Conservation (phyloP, 2,329 filamentous ascomycete genomes). For the Scedosporium minutisporum region DNA sequence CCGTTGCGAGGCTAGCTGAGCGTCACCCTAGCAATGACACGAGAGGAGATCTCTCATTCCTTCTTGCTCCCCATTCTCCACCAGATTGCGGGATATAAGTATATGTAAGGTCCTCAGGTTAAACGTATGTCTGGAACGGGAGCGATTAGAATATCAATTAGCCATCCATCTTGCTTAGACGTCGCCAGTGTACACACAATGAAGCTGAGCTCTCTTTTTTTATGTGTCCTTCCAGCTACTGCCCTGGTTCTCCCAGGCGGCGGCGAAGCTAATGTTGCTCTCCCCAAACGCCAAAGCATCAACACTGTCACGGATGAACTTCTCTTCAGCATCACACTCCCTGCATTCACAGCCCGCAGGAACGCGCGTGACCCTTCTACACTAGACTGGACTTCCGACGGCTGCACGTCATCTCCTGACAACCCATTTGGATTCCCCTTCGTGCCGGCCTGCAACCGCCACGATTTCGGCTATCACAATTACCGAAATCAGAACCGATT, state of each 20-base stretch:
- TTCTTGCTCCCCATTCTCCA: not conserved
- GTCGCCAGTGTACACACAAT: not conserved
- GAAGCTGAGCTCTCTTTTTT: not conserved
- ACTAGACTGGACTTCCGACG: constrained; percentile 32
- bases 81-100: not conserved
- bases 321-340: constrained; percentile 33
- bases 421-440: constrained; percentile 36
- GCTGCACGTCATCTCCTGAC: constrained; percentile 31
- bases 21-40: too few relatives aligned
- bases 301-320: constrained; percentile 31
- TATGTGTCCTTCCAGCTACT: not conserved
- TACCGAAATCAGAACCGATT: constrained; percentile 40
- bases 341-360: constrained; percentile 30
- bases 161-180: too few relatives aligned
- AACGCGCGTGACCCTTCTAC: constrained; percentile 26
- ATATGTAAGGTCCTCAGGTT: too few relatives aligned
- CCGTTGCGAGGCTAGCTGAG: not conserved
- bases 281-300: not conserved
- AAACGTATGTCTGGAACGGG: too few relatives aligned
- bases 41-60: too few relatives aligned
- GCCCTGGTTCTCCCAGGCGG: not conserved
- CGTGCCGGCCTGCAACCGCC: constrained; percentile 36
- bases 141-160: too few relatives aligned
- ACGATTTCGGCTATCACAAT: constrained; percentile 49
- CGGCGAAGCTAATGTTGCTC: not conserved